Percentiles rank a stretch among this genome's conserved stretches.
Evolutionary conservation across 257 asterid genomes (phyloP).

Genomic region (Buddleja alternifolia): DNA sequence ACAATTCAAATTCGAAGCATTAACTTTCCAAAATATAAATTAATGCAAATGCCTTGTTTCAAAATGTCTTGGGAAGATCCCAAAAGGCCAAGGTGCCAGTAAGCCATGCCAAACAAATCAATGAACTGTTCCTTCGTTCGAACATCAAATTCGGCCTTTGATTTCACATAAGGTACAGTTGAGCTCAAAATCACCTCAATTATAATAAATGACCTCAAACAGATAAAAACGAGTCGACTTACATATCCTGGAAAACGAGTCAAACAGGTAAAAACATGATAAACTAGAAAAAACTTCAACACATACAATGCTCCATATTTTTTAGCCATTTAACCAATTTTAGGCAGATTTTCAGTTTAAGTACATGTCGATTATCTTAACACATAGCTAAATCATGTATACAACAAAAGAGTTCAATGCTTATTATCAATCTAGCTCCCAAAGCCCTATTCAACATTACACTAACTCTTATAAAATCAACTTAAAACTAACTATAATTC

Average conservation of each 20-base stretch:
- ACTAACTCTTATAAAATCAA: too few relatives aligned
- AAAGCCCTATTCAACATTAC: slow-evolving; percentile 20
- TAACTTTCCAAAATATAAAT: background rate
- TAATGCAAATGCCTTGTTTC: background rate
- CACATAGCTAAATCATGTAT: background rate
- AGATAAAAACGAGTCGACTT: background rate
- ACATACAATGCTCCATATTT: background rate
- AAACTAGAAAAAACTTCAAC: background rate
- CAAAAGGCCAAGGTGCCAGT: background rate
- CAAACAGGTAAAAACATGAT: background rate
- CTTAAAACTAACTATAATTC: background rate
- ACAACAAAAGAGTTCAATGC: background rate
- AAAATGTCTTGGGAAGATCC: background rate
- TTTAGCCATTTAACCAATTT: background rate
- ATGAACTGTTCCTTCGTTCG: background rate
- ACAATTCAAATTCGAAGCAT: background rate
- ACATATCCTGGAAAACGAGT: background rate
- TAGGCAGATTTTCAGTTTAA: background rate
- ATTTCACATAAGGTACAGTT: background rate
- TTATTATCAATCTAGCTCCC: background rate
- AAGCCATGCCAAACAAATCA: background rate
- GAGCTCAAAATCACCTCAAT: background rate
- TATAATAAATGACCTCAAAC: background rate
- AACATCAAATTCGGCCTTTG: background rate
- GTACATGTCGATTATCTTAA: background rate